A percentile compares a stretch with the other conserved stretches of the same genome.
These are phyloP conservation scores for Mycena leptocephala DNA, from an alignment of 768 basidiomycete genomes.

Conservation along the genomic window DNA sequence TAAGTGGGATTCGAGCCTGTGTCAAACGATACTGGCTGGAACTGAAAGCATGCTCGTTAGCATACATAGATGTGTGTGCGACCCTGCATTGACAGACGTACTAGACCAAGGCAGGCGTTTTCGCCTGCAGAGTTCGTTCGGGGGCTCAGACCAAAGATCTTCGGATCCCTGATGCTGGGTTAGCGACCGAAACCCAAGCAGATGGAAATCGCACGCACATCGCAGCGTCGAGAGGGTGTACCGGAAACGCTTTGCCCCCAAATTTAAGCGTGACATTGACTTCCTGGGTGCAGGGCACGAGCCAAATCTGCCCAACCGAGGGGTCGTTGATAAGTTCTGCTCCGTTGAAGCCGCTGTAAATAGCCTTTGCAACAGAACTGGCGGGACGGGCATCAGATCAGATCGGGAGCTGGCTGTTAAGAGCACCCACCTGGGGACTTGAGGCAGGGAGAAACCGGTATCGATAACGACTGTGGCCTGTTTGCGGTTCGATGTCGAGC, in stretches of 20 bases:
- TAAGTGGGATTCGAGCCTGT: constrained; percentile 70
- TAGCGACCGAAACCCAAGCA: background rate
- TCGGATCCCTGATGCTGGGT: constrained; percentile 24
- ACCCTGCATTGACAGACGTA: constrained; percentile 56
- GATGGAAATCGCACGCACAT: constrained; percentile 67
- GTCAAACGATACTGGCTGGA: constrained; percentile 87
- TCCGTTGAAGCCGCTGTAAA: constrained; percentile 85
- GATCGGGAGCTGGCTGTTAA: background rate
- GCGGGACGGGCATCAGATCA: constrained; percentile 62
- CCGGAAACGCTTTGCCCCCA: constrained; percentile 76
- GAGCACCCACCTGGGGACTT: constrained; percentile 36
- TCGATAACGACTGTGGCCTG: constrained; percentile 75
- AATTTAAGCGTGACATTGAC: constrained; percentile 83
- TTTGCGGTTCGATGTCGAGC: constrained; percentile 73
- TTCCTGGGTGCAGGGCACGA: constrained; percentile 81
- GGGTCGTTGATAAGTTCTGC: constrained; percentile 70
- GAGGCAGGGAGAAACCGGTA: constrained; percentile 74
- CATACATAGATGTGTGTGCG: background rate
- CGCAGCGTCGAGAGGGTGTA: constrained; percentile 83
- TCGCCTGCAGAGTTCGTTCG: constrained; percentile 57
- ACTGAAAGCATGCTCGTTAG: constrained; percentile 54
- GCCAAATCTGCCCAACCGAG: constrained; percentile 71
- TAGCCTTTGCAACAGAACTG: constrained; percentile 82
- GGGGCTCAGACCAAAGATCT: constrained; percentile 20
- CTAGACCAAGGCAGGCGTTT: constrained; percentile 77